Percentiles rank a stretch among this genome's conserved stretches.
Evolutionary conservation across 495 filamentous ascomycete species (phyloP).

Genomic region (Penicillium daleae): DNA sequence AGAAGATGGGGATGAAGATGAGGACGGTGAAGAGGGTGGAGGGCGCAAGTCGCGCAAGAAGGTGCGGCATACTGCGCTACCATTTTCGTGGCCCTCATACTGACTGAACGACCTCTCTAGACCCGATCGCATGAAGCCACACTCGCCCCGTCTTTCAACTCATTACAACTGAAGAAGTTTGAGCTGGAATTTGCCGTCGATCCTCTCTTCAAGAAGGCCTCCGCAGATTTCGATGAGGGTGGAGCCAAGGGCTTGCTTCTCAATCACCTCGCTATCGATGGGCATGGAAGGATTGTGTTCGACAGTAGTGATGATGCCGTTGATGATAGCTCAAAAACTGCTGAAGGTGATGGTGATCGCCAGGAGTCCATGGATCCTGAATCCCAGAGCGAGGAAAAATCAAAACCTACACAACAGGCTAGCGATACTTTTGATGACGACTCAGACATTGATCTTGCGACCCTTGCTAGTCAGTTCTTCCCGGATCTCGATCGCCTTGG

Average conservation of each 20-base stretch:
- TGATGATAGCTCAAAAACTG: conserved; percentile 60
- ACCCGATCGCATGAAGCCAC: conserved; percentile 91
- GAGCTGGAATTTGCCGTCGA: conserved; percentile 97
- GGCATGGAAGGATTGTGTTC: conserved; percentile 90
- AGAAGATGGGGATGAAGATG: conserved; percentile 70
- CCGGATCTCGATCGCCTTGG: conserved; percentile 77
- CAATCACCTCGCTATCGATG: conserved; percentile 94
- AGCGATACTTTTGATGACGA: conserved; percentile 57
- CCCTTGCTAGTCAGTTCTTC: conserved; percentile 81
- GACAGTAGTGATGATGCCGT: conserved; percentile 93
- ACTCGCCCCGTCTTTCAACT: conserved; percentile 81
- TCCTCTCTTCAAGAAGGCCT: conserved; percentile 97
- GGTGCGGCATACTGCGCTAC: conserved; percentile 40
- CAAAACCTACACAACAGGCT: conserved; percentile 34
- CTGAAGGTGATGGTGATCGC: conserved; percentile 46
- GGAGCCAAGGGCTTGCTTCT: conserved; percentile 94
- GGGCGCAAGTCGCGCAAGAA: conserved; percentile 77
- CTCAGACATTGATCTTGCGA: conserved; percentile 74
- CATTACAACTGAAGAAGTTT: conserved; percentile 93
- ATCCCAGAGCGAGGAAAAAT: conserved; percentile 29
- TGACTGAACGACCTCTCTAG: conserved; percentile 31
- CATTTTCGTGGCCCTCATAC: no score
- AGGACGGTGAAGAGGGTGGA: conserved; percentile 79
- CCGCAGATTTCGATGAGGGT: conserved; percentile 97
- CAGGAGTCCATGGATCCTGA: conserved; percentile 40